These are phyloP conservation scores for Lactarius akahatsu DNA, from an alignment of 768 basidiomycete genomes.

Conservation along the genomic window DNA sequence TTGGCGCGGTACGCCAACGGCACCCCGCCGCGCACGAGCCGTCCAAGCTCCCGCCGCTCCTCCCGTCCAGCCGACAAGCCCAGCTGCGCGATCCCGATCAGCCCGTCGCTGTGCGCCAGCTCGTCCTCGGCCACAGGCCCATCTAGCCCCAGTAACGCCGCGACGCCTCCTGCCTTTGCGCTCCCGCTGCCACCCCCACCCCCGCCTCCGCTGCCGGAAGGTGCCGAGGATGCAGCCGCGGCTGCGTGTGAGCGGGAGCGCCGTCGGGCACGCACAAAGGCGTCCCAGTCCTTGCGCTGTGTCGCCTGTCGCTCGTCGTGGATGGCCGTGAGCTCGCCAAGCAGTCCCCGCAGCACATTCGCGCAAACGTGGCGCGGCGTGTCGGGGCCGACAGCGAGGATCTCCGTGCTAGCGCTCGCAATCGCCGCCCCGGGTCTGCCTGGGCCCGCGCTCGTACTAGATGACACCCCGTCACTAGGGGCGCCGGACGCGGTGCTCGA, in stretches of 20 bases:
- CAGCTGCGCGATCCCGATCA: constrained; percentile 90
- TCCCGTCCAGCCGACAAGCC: constrained; percentile 68
- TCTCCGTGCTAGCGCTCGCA: constrained; percentile 43
- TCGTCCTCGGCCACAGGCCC: constrained; percentile 69
- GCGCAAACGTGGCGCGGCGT: constrained; percentile 76
- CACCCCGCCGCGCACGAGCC: constrained; percentile 80
- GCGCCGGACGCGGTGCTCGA: background rate
- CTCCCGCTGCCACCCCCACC: background rate
- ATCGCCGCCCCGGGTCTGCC: too few species aligned
- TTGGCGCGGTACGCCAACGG: constrained; percentile 86
- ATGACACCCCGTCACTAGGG: background rate
- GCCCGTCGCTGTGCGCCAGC: constrained; percentile 73
- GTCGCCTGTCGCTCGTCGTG: constrained; percentile 76
- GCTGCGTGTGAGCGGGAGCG: constrained; percentile 50
- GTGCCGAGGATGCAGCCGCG: constrained; percentile 29
- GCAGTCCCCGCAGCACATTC: constrained; percentile 68
- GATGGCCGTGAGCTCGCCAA: constrained; percentile 73
- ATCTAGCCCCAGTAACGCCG: constrained; percentile 65
- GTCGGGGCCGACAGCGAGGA: constrained; percentile 58
- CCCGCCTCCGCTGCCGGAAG: constrained; percentile 25
- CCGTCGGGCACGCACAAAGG: constrained; percentile 56
- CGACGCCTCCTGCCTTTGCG: constrained; percentile 43
- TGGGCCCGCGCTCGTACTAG: too few species aligned
- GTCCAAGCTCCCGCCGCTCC: constrained; percentile 76
- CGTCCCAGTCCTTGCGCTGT: constrained; percentile 83